Base-by-base conservation (phyloP, 106 monocot species). In the Dioscorea alata region DNA sequence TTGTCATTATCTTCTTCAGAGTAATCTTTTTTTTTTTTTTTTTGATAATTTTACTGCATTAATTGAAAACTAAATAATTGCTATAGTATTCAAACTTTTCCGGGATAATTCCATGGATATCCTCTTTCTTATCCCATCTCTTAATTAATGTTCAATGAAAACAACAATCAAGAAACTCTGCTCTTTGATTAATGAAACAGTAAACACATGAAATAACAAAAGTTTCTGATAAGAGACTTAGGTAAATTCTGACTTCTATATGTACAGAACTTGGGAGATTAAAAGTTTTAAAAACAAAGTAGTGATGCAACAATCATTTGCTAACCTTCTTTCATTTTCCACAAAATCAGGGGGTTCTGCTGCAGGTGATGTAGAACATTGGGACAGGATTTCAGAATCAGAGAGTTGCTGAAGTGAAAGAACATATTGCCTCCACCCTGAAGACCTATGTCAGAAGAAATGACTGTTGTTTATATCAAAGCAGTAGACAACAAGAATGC, bases 291-390 rank as follows among this genome's bases (percentile, higher is more conserved):
- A 70, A 48, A 16, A 14, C 14, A 50, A 28, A n/a, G 4, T 17
- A 0, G 17, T 23, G 22, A 50, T 8, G 19, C 20, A 61, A 50
- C 2, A 5, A 42, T 1, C 23, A 58, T 48, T 10, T 12, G 7
- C 53, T 49, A 33, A 90, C 89, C 89, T 90, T 78, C 80, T 85
- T 72, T 80, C 74, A 61, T 78, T 83, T 48, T 85, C 82, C 16
- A 90, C 82, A 68, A 90, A 90, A 74, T 90, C 81, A 48, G 83
- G 83, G 32, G 66, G 59, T 67, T 90, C 89, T 0, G 85, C 89
- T 70, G 74, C 67, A 70, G 89, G 89, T 23, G 89, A 90, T 23
- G 89, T 90, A 42, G 89, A 90, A 59, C 80, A 83, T 53, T 58
- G 50, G 34, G 67, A 69, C 12, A 90, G 65, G 18, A 83, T 69